Evolutionary conservation across 148 eudicot species (phyloP).

Genomic region (Nyssa sinensis): DNA sequence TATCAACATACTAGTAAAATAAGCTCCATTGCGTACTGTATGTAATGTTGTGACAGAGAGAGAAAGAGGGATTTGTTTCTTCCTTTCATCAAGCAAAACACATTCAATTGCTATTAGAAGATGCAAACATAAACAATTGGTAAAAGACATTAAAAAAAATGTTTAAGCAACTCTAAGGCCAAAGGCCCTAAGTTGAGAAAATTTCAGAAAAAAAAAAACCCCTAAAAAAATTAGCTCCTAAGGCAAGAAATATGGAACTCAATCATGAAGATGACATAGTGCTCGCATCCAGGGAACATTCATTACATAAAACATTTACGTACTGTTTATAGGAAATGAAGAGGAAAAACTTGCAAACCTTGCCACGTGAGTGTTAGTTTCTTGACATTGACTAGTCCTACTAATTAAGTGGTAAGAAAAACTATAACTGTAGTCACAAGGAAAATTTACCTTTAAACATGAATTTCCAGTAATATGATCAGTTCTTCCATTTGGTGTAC

Average conservation of each 20-base stretch:
- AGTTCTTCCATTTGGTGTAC: background rate
- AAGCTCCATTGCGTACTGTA: background rate
- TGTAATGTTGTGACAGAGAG: background rate
- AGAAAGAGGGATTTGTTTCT: background rate
- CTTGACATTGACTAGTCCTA: too few relatives aligned
- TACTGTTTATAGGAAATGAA: too few relatives aligned
- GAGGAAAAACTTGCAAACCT: too few relatives aligned
- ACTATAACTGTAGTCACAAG: background rate
- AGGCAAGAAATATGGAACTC: too few relatives aligned
- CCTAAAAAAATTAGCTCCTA: too few relatives aligned
- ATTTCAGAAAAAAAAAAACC: too few relatives aligned
- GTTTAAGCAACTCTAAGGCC: too few relatives aligned
- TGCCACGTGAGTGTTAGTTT: background rate
- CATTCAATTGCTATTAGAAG: too few relatives aligned
- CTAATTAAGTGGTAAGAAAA: background rate
- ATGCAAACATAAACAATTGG: too few relatives aligned
- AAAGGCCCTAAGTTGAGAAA: too few relatives aligned
- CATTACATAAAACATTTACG: too few relatives aligned
- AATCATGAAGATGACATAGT: background rate
- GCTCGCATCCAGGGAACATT: background rate
- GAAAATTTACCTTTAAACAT: slow-evolving; percentile 3
- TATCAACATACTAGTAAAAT: background rate
- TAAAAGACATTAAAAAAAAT: too few relatives aligned
- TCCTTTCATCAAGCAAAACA: background rate
- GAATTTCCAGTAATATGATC: background rate